These are phyloP conservation scores for Penicillium paxilli DNA, from an alignment of 495 filamentous ascomycete genomes.

Conservation along the genomic window DNA sequence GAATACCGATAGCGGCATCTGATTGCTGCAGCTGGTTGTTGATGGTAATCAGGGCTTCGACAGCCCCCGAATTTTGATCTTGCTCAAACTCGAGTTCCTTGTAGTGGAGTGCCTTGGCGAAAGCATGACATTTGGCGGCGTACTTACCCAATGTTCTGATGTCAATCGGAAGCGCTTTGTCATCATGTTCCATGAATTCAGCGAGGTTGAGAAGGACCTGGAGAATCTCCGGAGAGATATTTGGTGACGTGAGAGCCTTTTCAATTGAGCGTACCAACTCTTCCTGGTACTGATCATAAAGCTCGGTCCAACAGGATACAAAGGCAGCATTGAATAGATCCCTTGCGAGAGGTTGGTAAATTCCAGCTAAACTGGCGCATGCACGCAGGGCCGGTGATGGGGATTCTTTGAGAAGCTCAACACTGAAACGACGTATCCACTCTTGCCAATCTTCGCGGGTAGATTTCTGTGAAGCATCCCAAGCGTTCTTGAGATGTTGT, in stretches of 20 bases:
- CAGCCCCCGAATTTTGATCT: conserved; percentile 92
- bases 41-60: conserved; percentile 96
- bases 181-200: conserved; percentile 99
- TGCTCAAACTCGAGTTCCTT: conserved; percentile 98
- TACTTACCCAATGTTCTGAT: conserved; percentile 90
- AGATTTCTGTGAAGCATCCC: conserved; percentile 93
- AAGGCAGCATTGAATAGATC: conserved; percentile 98
- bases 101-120: conserved; percentile 96
- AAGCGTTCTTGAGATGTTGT: conserved; percentile 94
- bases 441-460: conserved; percentile 98
- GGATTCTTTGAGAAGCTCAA: conserved; percentile 92
- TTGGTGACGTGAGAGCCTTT: conserved; percentile 85
- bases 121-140: conserved; percentile 93
- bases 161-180: conserved; percentile 96
- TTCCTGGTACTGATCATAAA: conserved; percentile 93
- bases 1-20: conserved; percentile 94
- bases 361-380: conserved; percentile 85
- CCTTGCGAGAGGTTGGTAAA: conserved; percentile 87
- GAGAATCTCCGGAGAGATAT: conserved; percentile 92
- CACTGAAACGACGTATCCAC: conserved; percentile 95
- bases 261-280: conserved; percentile 95
- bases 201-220: conserved; percentile 94
- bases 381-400: conserved; percentile 92
- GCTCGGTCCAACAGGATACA: conserved; percentile 96
- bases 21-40: conserved; percentile 98